Percentiles rank a stretch among this genome's conserved stretches.
These are phyloP conservation scores for Moesziomyces sp. DNA, from an alignment of 1,284 basidiomycete genomes.

Conservation along the genomic window DNA sequence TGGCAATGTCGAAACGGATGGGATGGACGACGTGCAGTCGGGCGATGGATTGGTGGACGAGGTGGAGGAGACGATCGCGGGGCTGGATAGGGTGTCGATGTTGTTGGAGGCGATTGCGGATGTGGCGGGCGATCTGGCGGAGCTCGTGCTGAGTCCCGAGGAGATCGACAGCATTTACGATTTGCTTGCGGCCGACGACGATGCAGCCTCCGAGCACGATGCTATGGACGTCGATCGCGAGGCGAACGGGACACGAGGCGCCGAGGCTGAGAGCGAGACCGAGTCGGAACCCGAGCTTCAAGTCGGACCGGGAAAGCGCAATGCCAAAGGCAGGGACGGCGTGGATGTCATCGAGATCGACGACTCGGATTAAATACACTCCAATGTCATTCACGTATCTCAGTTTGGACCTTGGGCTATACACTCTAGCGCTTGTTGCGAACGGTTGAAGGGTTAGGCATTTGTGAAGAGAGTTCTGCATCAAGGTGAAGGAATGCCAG, in stretches of 20 bases:
- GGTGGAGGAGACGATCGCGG: constrained; percentile 14
- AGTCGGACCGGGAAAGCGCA: constrained; percentile 1
- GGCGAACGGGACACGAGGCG: neutral
- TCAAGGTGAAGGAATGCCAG: no score
- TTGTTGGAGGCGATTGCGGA: constrained; percentile 52
- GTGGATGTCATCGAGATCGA: constrained; percentile 37
- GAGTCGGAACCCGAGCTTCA: constrained; percentile 40
- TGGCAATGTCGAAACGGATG: constrained; percentile 1
- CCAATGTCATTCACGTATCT: no score
- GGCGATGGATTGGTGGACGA: constrained; percentile 6
- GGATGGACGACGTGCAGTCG: constrained; percentile 6
- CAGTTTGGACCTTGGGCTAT: no score
- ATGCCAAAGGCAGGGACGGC: neutral
- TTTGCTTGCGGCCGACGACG: constrained; percentile 38
- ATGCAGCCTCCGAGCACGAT: constrained; percentile 20
- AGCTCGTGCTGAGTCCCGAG: constrained; percentile 56
- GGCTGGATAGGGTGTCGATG: constrained; percentile 28
- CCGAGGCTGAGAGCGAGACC: constrained; percentile 23
- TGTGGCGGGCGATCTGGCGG: constrained; percentile 55
- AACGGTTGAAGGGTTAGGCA: no score
- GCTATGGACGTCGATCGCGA: constrained; percentile 21
- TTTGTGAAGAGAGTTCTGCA: no score
- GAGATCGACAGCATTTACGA: constrained; percentile 60
- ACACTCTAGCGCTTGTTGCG: no score
- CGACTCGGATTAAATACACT: constrained; percentile 25